These are phyloP conservation scores for Kwoniella newhampshirensis DNA, from an alignment of 768 basidiomycete genomes.

Conservation along the genomic window DNA sequence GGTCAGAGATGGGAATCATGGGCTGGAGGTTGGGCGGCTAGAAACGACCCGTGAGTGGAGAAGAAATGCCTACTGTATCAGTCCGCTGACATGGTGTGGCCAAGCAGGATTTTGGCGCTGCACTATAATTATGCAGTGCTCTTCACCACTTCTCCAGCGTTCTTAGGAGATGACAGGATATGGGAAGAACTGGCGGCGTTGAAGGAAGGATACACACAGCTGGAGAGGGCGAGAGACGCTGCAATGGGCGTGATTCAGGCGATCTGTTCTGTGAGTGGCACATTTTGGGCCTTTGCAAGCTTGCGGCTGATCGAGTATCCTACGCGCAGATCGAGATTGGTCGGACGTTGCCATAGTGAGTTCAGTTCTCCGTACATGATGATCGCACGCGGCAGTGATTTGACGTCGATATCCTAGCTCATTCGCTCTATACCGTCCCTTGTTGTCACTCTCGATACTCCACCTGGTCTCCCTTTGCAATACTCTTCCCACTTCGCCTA, in stretches of 20 bases:
- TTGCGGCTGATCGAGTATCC: no score
- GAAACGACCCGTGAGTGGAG: constrained; percentile 43
- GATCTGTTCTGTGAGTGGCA: constrained; percentile 45
- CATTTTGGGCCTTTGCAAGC: neutral
- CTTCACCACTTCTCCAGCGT: constrained; percentile 41
- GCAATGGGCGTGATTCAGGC: constrained; percentile 49
- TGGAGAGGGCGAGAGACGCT: constrained; percentile 47
- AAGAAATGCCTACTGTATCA: no score
- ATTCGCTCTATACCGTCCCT: constrained; percentile 46
- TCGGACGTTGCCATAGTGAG: constrained; percentile 48
- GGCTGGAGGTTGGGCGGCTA: constrained; percentile 32
- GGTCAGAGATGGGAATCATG: constrained; percentile 32
- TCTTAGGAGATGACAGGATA: constrained; percentile 28
- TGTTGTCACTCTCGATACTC: constrained; percentile 39
- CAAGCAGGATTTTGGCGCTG: constrained; percentile 44
- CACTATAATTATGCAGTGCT: constrained; percentile 49
- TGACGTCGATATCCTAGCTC: constrained; percentile 24
- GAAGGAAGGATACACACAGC: constrained; percentile 41
- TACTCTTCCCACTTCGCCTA: constrained; percentile 31
- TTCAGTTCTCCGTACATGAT: no score
- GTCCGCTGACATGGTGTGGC: no score
- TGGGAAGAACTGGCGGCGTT: constrained; percentile 41
- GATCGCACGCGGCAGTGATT: no score
- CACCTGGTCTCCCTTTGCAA: constrained; percentile 36
- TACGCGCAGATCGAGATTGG: constrained; percentile 43